These are phyloP conservation scores for Tetracladium marchalianum DNA, from an alignment of 495 filamentous ascomycete genomes.

Conservation along the genomic window DNA sequence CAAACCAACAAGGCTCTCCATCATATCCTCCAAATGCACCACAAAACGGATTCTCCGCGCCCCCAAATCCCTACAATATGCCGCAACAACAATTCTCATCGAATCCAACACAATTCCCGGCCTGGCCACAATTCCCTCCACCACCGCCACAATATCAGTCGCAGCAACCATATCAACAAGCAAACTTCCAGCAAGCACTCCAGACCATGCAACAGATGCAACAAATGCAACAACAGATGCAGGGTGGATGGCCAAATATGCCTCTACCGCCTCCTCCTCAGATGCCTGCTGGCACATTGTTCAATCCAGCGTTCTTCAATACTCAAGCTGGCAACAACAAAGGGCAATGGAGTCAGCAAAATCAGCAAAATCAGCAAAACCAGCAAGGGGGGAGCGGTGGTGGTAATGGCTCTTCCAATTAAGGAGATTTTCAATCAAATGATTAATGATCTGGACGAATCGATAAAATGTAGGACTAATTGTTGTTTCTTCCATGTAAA, in stretches of 20 bases:
- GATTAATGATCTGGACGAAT: background rate
- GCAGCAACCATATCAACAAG: conserved; percentile 13
- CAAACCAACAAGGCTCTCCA: conserved; percentile 10
- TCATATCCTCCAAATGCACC: conserved; percentile 12
- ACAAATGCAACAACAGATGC: conserved; percentile 22
- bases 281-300: conserved; percentile 41
- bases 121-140: conserved; percentile 15
- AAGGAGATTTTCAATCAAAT: no score
- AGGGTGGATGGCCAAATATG: conserved; percentile 12
- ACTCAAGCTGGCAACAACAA: conserved; percentile 22
- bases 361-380: conserved; percentile 28
- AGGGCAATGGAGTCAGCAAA: conserved; percentile 33
- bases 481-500: background rate
- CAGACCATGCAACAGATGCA: conserved; percentile 6
- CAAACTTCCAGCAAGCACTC: background rate
- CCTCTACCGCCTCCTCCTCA: conserved; percentile 17
- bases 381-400: background rate
- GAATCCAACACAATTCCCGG: conserved; percentile 15
- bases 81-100: conserved; percentile 15
- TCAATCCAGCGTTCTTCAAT: conserved; percentile 58
- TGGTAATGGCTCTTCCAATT: background rate
- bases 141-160: conserved; percentile 20
- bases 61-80: conserved; percentile 16
- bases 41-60: conserved; percentile 2
- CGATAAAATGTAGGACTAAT: conserved; percentile 3